Evolutionary conservation across 2,329 filamentous ascomycete species (phyloP).

Genomic region (Colletotrichum incanum): DNA sequence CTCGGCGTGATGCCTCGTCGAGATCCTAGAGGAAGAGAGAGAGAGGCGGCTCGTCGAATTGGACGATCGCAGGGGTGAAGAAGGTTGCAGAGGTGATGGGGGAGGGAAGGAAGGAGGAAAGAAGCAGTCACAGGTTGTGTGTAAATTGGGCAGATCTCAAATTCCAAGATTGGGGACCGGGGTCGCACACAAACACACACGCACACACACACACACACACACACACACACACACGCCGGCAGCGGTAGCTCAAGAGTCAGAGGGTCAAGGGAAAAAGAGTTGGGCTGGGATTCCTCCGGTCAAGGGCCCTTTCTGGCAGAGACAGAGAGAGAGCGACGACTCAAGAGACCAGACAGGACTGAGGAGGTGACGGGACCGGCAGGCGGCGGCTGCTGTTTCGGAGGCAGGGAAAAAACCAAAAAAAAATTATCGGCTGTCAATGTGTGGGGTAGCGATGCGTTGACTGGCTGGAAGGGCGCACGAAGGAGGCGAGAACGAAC

Average conservation of each 20-base stretch:
- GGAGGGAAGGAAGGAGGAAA: constrained; percentile 12
- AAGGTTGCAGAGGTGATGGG: constrained; percentile 29
- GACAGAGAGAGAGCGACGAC: background rate
- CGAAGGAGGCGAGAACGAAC: constrained; percentile 15
- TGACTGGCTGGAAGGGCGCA: constrained; percentile 13
- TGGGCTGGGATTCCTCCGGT: constrained; percentile 2
- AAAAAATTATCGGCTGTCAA: constrained; percentile 40
- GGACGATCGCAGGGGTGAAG: constrained; percentile 36
- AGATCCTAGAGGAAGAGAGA: constrained; percentile 4
- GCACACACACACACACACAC: background rate
- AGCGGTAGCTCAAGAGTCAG: background rate
- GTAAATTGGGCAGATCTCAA: constrained; percentile 10
- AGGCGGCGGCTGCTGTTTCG: constrained; percentile 28
- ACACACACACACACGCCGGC: background rate
- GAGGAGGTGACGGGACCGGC: background rate
- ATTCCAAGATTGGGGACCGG: constrained; percentile 10
- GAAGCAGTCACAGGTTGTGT: constrained; percentile 9
- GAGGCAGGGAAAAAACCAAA: constrained; percentile 34
- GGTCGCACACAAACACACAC: background rate
- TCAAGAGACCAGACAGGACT: background rate
- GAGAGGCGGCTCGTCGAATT: constrained; percentile 40
- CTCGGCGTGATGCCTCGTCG: constrained; percentile 38
- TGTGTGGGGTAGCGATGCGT: constrained; percentile 35
- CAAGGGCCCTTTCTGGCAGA: background rate
- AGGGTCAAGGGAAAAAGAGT: constrained; percentile 11